Base-by-base conservation (phyloP, 2,329 filamentous ascomycete genomes). In the Akanthomyces uredinophilus region DNA sequence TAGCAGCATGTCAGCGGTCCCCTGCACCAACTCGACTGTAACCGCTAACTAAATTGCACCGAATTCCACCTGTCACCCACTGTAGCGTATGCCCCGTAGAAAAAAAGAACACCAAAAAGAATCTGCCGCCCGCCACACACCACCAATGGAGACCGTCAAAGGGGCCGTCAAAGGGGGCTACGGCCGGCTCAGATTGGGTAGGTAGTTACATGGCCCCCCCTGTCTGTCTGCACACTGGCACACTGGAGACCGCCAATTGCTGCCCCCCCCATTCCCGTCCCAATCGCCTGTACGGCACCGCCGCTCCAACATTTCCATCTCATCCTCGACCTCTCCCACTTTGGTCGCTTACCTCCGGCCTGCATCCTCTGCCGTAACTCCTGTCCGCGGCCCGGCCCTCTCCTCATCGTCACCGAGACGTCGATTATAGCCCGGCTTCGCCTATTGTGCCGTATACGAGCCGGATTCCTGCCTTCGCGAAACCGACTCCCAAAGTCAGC, bases 201-300 rank as follows among this genome's bases (percentile, higher is more conserved):
- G 20, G 37, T 57, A 58, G 44, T n/a, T 47, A 35, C 20, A 27
- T 59, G 29, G 16, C 18, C 46, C 46, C 56, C 57, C 57, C 37
- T 60, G 58, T 46, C 56, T 22, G 32, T 54, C 29, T 57, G 54
- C 35, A 29, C 22, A 29, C 27, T 29, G 27, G 27, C 27, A 29
- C 27, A 32, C 41, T 61, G 59, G 58, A 61, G 59, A 61, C 59
- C 50, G 59, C 59, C 51, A 54, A 52, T 49, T 61, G 59, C 59
- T 61, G 49, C 57, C 24, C 49, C 32, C 59, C 59, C 59, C 58
- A 39, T 29, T 29, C 27, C 27, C 27, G 27, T 29, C 27, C 27
- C 27, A 32, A 41, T 54, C 50, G 35, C 50, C 57, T 53, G 16
- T 49, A 46, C 50, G 18, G n/a, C 37, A 39, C 49, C 44, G 44